Base-by-base conservation (phyloP, 305 asterid genomes). In the Plantago coronopus region DNA sequence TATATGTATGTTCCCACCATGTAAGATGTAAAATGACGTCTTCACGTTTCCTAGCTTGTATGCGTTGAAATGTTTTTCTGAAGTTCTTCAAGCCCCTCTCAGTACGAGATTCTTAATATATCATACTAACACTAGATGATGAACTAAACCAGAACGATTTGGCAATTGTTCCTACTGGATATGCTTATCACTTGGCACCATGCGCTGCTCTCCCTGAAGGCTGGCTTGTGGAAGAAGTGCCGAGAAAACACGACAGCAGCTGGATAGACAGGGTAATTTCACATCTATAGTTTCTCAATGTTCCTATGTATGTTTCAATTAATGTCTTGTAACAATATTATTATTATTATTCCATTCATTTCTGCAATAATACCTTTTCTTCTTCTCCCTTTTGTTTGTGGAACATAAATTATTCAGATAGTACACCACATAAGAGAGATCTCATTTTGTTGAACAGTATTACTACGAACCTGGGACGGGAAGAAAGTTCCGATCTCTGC, bases 401-500 rank as follows among this genome's bases (percentile, higher is more conserved):
- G 7, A 27, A 27, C 34, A 0, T 27, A 27, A 27, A 27, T 4
- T 27, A 27, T 27, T 27, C 34, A 34, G 40, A 6, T 0, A 7
- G 9, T 34, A 34, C 5, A 27, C 44, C 49, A 29, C 18, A 34
- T 22, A 31, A 45, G 51, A 22, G 38, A 20, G 9, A 11, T 69
- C 60, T 46, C 40, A 13, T 59, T 58, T 71, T 74, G 57, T 70
- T 50, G 51, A 17, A 46, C 78, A 91, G 94, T 88, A 81, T 61
- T 88, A 84, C 74, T 86, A 86, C 59, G 96, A 91, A 71, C 96
- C 96, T 29, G 88, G 62, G 63, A 82, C 80, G 6, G 95, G 96
- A 59, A 69, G 31, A 54, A 82, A 69, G 74, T 91, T 91, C 63
- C 82, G 97, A 45, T 85, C 97, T 29, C 74, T 78, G 61, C 45